These are phyloP conservation scores for Penicillium bovifimosum DNA, from an alignment of 495 filamentous ascomycete species.

Conservation along the genomic window DNA sequence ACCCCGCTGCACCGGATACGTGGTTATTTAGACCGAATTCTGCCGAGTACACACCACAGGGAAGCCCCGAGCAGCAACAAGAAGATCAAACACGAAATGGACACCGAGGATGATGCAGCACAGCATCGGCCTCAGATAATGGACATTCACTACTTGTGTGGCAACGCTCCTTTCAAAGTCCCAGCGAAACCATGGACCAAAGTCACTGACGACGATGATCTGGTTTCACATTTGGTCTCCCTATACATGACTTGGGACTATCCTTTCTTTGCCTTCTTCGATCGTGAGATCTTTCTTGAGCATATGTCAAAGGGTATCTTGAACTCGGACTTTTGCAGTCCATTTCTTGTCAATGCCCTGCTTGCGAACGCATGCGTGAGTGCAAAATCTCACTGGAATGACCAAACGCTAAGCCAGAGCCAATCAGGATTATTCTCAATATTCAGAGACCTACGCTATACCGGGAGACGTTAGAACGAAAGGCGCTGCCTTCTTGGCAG, in stretches of 20 bases:
- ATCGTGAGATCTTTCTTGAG: slow-evolving; percentile 30
- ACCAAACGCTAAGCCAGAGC: not conserved
- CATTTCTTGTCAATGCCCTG: slow-evolving; percentile 43
- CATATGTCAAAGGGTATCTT: slow-evolving; percentile 27
- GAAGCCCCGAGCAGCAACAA: not conserved
- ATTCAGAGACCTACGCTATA: slow-evolving; percentile 23
- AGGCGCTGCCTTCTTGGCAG: slow-evolving; percentile 26
- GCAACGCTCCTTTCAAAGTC: slow-evolving; percentile 17
- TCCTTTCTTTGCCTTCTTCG: slow-evolving; percentile 36
- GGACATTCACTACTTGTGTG: slow-evolving; percentile 21
- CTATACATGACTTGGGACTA: slow-evolving; percentile 42
- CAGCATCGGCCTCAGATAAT: slow-evolving; percentile 13
- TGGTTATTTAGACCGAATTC: not conserved
- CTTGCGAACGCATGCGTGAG: slow-evolving; percentile 35
- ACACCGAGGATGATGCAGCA: not conserved
- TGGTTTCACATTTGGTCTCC: slow-evolving; percentile 38
- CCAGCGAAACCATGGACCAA: slow-evolving; percentile 37
- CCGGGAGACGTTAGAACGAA: slow-evolving; percentile 28
- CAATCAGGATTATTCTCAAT: slow-evolving; percentile 26
- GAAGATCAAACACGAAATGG: not conserved
- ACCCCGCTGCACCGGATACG: not conserved
- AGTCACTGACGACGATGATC: slow-evolving; percentile 34
- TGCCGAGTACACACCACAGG: not conserved
- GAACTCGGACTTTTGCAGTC: slow-evolving; percentile 35
- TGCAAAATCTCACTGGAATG: not conserved